Conservation (phyloP, 1,284 basidiomycete genomes). For the Bjerkandera adusta region DNA sequence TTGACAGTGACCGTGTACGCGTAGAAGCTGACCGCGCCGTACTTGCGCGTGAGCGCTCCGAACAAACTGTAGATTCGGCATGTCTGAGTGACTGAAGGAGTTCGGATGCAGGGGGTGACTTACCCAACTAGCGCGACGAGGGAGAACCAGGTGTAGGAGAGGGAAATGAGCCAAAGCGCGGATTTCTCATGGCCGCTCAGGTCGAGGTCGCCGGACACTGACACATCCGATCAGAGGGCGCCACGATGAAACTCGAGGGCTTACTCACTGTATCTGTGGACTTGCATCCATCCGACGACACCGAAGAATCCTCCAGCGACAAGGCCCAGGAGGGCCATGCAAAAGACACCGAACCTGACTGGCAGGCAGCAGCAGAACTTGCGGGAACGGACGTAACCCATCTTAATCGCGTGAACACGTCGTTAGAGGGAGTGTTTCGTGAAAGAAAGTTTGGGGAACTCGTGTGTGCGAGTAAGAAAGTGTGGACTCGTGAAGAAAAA, state of each 20-base stretch:
- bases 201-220: slow-evolving; percentile 23
- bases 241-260: background rate
- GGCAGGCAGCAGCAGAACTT: slow-evolving; percentile 63
- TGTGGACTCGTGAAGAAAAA: slow-evolving; percentile 11
- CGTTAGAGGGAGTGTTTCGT: slow-evolving; percentile 7
- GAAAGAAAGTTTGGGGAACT: slow-evolving; percentile 7
- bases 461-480: slow-evolving; percentile 11
- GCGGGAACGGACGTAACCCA: slow-evolving; percentile 31
- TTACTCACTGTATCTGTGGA: slow-evolving; percentile 25
- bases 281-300: slow-evolving; percentile 39
- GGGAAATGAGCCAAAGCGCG: slow-evolving; percentile 45
- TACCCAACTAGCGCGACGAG: slow-evolving; percentile 51
- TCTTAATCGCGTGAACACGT: slow-evolving; percentile 13
- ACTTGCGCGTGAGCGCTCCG: slow-evolving; percentile 42
- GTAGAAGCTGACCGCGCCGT: slow-evolving; percentile 44
- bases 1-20: slow-evolving; percentile 43
- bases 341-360: slow-evolving; percentile 60
- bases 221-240: background rate
- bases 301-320: slow-evolving; percentile 42
- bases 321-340: slow-evolving; percentile 46
- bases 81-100: background rate
- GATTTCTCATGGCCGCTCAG: slow-evolving; percentile 34
- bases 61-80: slow-evolving; percentile 37
- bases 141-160: slow-evolving; percentile 46
- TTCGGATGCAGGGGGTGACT: slow-evolving; percentile 19